Evolutionary conservation across 106 monocot species (phyloP), one percentile per base, ranked within the genome.

Genomic region (Agapanthus africanus): DNA sequence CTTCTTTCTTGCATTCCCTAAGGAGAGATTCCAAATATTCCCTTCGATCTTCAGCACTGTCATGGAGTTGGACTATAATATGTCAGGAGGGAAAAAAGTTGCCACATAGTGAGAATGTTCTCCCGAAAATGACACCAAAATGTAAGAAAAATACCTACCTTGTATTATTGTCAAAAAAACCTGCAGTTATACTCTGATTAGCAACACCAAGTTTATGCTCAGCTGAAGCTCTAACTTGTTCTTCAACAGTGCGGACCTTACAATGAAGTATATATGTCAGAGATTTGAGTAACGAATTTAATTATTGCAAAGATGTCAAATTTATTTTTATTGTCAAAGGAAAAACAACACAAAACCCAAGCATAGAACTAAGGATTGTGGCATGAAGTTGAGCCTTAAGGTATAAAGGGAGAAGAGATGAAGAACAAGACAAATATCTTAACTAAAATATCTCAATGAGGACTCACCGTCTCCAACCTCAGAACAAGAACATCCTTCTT

Each of bases 171-270:
- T 99, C 99, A 82, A 99, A 99, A 79, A 99, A 99, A 6, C 99
- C 99, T 63, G 99, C 99, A 76, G 99, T 99, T 56, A 99, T 99
- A 69, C 99, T 99, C 76, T 99, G 99, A 68, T 99, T 99, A 78
- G 99, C 99, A 81, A 99, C 99, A 61, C 99, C 99, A 60, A 99
- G 82, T 83, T 99, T 99, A 63, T 99, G 99, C 75, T 99, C 93
- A 65, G 99, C 99, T 68, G 99, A 71, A 81, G 99, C 99, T 81
- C 99, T 80, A 67, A 99, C 99, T 83, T 99, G 99, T 50, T 99
- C 99, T 81, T 99, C 99, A 62, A 99, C 93, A 62, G 87, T 81
- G 31, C 76, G 70, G n/a, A 99, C 87, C 99, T 99, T 59, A n/a
- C n/a, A n/a, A n/a, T n/a, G n/a, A n/a, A n/a, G n/a, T n/a, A n/a